Percentiles rank a stretch among this genome's conserved stretches.
phyloP scores from a whole-genome alignment of 805 yeast species.

The Sugiyamaella valdiviana region DNA sequence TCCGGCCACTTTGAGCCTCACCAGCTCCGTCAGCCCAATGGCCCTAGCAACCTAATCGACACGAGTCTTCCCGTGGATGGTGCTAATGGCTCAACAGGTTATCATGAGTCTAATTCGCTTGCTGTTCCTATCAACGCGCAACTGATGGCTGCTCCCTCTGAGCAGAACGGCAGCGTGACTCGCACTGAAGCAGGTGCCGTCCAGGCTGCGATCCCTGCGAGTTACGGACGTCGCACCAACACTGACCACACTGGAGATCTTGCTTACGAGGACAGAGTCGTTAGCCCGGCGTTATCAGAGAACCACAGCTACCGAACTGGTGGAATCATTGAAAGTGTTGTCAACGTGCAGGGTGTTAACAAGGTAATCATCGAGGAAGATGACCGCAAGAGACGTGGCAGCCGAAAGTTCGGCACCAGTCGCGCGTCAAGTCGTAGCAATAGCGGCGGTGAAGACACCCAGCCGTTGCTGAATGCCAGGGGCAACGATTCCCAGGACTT shows the following conservation, averaged over 20 bases:
- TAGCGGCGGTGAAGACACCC: neutral
- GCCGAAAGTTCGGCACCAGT: neutral
- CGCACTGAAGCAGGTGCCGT: slow-evolving; percentile 11
- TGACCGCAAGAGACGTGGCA: neutral
- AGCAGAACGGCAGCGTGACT: slow-evolving; percentile 3
- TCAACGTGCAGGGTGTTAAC: slow-evolving; percentile 76
- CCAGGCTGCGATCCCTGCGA: slow-evolving; percentile 5
- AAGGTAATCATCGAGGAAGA: slow-evolving; percentile 74
- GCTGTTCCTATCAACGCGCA: neutral
- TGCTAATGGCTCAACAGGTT: neutral
- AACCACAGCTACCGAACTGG: slow-evolving; percentile 37
- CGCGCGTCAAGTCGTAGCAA: neutral
- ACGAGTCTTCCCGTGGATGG: neutral
- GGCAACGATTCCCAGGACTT: neutral
- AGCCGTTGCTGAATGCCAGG: neutral
- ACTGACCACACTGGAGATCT: slow-evolving; percentile 9
- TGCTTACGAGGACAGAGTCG: slow-evolving; percentile 12
- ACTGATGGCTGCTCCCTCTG: slow-evolving; percentile 3
- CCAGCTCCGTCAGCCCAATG: neutral
- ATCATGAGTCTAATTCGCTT: neutral
- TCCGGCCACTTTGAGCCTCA: neutral
- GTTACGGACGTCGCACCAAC: slow-evolving; percentile 6
- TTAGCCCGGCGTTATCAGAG: slow-evolving; percentile 19
- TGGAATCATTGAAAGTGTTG: slow-evolving; percentile 72
- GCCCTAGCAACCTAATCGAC: neutral